Evolutionary conservation across 768 basidiomycete species (phyloP), one percentile per base, ranked within the genome.

Genomic region (Phanerochaete carnosa): DNA sequence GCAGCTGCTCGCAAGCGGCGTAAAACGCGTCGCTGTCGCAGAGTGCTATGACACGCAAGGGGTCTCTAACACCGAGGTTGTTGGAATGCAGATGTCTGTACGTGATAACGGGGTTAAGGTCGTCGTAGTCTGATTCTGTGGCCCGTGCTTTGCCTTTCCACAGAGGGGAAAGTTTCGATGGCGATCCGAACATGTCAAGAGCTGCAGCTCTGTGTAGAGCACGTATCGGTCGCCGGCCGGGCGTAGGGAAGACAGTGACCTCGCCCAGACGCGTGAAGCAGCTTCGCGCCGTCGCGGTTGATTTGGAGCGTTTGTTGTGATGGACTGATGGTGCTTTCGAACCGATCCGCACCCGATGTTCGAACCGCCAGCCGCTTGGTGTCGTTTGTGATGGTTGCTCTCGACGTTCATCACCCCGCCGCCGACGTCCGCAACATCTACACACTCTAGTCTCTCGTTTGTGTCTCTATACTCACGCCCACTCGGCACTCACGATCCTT

Each of bases 21-120:
- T 89, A 92, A 69, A 89, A 94, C 0, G 89, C 92, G 75, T 91
- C 91, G 83, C 89, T 91, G 69, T 98, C 95, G 71, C 93, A 94
- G 46, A 97, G 87, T 0, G 93, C 94, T 37, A 98, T 80, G 47
- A 90, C 89, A 12, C 94, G 86, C 1, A 95, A 76, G 0, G 92
- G 92, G 70, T 93, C 90, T 66, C 78, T 81, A 39, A 85, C 83
- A 22, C 88, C 89, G 16, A 87, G 81, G 63, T 82, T 86, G 29
- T 84, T 82, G 1, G 88, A 84, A 45, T 86, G 79, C 12, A 94
- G 67, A 66, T 93, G 92, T 11, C 91, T 83, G 72, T 94, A 94
- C 6, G 92, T 94, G 62, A 95, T 87, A 1, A 70, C 72, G 13
- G 87, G 89, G 63, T 78, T 75, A 58, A 89, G 78, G 67, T 90